phyloP scores from a whole-genome alignment of 2,329 filamentous ascomycete genomes.

The Plectosphaerella cucumerina region DNA sequence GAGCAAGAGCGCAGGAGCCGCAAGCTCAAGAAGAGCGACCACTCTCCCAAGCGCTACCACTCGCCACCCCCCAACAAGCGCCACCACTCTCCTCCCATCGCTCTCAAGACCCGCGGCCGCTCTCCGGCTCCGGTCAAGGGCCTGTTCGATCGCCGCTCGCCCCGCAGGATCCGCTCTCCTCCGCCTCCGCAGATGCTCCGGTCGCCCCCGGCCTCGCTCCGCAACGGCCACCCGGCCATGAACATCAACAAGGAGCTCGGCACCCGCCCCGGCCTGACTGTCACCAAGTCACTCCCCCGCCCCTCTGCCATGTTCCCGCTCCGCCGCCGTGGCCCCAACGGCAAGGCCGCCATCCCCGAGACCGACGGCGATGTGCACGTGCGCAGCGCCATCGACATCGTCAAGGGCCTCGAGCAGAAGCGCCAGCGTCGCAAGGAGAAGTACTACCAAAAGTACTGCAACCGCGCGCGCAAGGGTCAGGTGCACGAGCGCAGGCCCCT shows the following conservation, averaged over 20 bases:
- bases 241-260: slow-evolving; percentile 38
- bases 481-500: slow-evolving; percentile 61
- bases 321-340: slow-evolving; percentile 33
- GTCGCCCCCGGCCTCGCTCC: slow-evolving; percentile 44
- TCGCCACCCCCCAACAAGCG: slow-evolving; percentile 40
- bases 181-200: slow-evolving; percentile 52
- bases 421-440: slow-evolving; percentile 91
- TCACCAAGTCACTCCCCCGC: slow-evolving; percentile 84
- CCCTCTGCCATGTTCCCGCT: slow-evolving; percentile 66
- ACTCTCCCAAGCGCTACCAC: slow-evolving; percentile 41
- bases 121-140: slow-evolving; percentile 46
- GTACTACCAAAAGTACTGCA: slow-evolving; percentile 83
- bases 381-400: slow-evolving; percentile 94
- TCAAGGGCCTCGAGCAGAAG: slow-evolving; percentile 93
- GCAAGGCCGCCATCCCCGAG: slow-evolving; percentile 22
- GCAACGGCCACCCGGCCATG: slow-evolving; percentile 33
- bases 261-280: slow-evolving; percentile 62
- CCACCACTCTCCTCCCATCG: slow-evolving; percentile 25
- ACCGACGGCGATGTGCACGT: slow-evolving; percentile 56
- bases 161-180: slow-evolving; percentile 66
- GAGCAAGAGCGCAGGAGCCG: slow-evolving; percentile 48
- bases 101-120: slow-evolving; percentile 40
- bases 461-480: slow-evolving; percentile 69
- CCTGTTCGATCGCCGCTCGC: slow-evolving; percentile 65
- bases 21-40: slow-evolving; percentile 45